Conservation (phyloP, 352 stramenopile genomes). For the Thalassiosira exigua region DNA sequence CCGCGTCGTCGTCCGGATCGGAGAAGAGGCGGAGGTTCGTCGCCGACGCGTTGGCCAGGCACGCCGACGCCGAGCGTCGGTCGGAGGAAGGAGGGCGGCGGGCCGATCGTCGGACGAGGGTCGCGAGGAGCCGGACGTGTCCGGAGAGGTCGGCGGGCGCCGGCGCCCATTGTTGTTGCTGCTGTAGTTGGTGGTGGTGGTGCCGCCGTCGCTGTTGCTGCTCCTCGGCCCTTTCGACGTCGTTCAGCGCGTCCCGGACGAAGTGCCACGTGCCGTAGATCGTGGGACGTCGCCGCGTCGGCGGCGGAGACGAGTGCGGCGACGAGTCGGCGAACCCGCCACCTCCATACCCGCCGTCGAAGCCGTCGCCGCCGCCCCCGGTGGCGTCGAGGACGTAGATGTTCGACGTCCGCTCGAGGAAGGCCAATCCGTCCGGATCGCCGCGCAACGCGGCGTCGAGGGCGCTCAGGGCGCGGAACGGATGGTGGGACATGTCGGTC, state of each 20-base stretch:
- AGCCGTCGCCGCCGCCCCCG: conserved; percentile 51
- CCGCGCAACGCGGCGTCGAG: conserved; percentile 67
- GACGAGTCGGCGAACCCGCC: too few relatives aligned
- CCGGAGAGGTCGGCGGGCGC: conserved; percentile 27
- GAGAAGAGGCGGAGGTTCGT: conserved; percentile 40
- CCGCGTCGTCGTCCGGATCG: conserved; percentile 28
- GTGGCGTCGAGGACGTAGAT: conserved; percentile 77
- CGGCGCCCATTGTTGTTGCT: too few relatives aligned
- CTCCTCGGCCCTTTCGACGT: conserved; percentile 71
- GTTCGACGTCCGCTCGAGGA: conserved; percentile 71
- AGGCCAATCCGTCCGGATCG: conserved; percentile 64
- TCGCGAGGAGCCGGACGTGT: conserved; percentile 70
- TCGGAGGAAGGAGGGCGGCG: conserved; percentile 61
- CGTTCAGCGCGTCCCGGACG: conserved; percentile 77
- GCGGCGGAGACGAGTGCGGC: too few relatives aligned
- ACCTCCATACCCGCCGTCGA: too few relatives aligned
- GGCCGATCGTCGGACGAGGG: conserved; percentile 69
- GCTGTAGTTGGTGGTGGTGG: conserved; percentile 1
- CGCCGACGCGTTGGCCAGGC: conserved; percentile 67
- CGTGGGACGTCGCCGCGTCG: too few relatives aligned
- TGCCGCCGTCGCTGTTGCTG: conserved; percentile 11
- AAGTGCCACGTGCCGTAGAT: conserved; percentile 83
- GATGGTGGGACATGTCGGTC: conserved; percentile 53
- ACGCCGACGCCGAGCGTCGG: conserved; percentile 59
- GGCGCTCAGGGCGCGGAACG: conserved; percentile 58